phyloP scores from a whole-genome alignment of 73 alveolate species.

The Urostyla sp. region DNA sequence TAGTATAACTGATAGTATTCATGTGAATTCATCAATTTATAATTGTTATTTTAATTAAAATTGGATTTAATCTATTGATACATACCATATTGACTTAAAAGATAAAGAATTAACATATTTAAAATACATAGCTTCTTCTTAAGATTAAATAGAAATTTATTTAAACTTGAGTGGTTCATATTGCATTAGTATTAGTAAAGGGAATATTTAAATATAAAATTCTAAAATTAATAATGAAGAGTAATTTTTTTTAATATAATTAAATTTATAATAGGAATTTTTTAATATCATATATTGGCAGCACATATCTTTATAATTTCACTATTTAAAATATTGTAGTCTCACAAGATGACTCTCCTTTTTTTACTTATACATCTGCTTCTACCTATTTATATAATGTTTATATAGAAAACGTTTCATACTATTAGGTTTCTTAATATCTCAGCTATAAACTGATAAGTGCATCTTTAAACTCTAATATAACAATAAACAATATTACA shows the following conservation, averaged over 20 bases:
- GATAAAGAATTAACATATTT: not conserved
- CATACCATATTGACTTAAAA: not conserved
- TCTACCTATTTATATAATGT: too few relatives aligned
- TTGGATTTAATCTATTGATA: conserved; percentile 5
- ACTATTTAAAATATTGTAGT: not conserved
- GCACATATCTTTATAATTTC: not conserved
- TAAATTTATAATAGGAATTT: too few relatives aligned
- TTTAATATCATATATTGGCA: not conserved
- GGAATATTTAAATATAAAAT: not conserved
- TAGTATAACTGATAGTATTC: not conserved
- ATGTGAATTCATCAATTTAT: not conserved
- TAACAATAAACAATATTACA: too few relatives aligned
- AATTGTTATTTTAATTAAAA: not conserved
- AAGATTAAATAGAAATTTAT: not conserved
- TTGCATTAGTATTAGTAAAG: not conserved
- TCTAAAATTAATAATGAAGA: not conserved
- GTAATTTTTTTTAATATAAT: too few relatives aligned
- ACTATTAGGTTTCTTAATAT: too few relatives aligned
- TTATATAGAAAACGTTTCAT: too few relatives aligned
- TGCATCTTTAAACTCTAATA: too few relatives aligned
- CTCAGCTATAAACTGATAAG: too few relatives aligned
- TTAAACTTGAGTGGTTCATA: not conserved
- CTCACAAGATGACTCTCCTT: not conserved
- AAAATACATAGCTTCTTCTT: not conserved
- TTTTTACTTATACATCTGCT: too few relatives aligned